A percentile compares a stretch with the other conserved stretches of the same genome.
These are phyloP conservation scores for Stephanocyclus meneghinianus DNA, from an alignment of 352 stramenopile species.

Conservation along the genomic window DNA sequence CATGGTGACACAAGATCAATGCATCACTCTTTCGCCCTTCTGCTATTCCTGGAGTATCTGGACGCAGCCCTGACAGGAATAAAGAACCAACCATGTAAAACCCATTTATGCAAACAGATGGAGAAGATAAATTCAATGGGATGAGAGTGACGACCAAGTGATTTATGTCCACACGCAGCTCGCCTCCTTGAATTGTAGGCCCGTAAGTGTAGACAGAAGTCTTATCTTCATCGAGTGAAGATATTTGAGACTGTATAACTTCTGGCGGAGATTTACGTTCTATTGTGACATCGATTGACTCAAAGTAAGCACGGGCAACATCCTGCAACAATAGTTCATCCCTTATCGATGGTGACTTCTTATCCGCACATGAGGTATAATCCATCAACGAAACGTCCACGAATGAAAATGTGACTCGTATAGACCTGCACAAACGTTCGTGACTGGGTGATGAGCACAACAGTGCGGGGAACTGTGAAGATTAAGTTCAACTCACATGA, in stretches of 20 bases:
- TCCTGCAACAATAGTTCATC: conserved; percentile 27
- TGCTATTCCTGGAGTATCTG: conserved; percentile 47
- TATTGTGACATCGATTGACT: conserved; percentile 41
- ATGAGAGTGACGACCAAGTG: conserved; percentile 46
- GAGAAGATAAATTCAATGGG: conserved; percentile 52
- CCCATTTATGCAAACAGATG: conserved; percentile 40
- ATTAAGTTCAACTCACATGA: conserved; percentile 24
- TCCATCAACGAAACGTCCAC: conserved; percentile 53
- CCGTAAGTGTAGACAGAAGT: conserved; percentile 42
- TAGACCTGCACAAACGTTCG: conserved; percentile 18
- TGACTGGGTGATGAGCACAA: too few species aligned
- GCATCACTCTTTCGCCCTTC: conserved; percentile 25
- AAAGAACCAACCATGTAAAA: conserved; percentile 51
- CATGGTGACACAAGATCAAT: conserved; percentile 47
- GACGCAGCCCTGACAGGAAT: conserved; percentile 43
- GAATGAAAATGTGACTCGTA: conserved; percentile 49
- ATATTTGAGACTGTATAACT: conserved; percentile 45
- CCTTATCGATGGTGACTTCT: background rate
- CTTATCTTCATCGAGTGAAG: conserved; percentile 54
- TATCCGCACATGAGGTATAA: conserved; percentile 10
- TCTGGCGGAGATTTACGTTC: conserved; percentile 48
- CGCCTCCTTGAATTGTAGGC: conserved; percentile 46
- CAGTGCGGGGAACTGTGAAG: background rate
- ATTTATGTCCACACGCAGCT: conserved; percentile 33
- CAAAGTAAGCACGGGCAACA: conserved; percentile 48